These are phyloP conservation scores for Apiospora pterosperma DNA, from an alignment of 2,329 filamentous ascomycete species.

Conservation along the genomic window DNA sequence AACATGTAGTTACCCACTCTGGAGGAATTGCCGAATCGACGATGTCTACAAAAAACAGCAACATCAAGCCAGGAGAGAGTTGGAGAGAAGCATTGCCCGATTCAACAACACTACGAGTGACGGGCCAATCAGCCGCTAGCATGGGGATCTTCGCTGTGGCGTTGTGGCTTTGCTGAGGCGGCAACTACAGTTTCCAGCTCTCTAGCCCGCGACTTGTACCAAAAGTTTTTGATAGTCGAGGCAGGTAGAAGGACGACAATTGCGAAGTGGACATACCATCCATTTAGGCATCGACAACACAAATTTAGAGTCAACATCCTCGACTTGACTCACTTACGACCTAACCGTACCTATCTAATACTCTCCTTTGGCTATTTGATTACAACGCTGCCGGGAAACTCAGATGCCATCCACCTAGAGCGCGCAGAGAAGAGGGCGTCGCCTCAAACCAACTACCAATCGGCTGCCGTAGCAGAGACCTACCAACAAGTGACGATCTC, in stretches of 20 bases:
- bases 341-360: not conserved
- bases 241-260: slow-evolving; percentile 1
- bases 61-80: no score
- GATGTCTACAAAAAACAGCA: no score
- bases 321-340: not conserved
- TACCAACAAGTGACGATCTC: not conserved
- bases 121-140: not conserved
- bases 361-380: not conserved
- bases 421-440: slow-evolving; percentile 4
- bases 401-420: slow-evolving; percentile 5
- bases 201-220: not conserved
- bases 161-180: not conserved
- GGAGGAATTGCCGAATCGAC: no score
- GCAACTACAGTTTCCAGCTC: not conserved
- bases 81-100: not conserved
- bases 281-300: not conserved
- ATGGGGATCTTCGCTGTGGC: not conserved
- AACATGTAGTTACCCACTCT: no score
- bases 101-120: not conserved
- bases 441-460: slow-evolving; percentile 2
- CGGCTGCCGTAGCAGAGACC: not conserved
- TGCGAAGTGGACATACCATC: not conserved
- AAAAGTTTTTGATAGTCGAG: not conserved
- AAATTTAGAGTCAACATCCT: not conserved
- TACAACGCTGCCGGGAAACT: not conserved